These are phyloP conservation scores for Backusella morwellensis DNA, from an alignment of 192 early-diverging fungal species.

Conservation along the genomic window DNA sequence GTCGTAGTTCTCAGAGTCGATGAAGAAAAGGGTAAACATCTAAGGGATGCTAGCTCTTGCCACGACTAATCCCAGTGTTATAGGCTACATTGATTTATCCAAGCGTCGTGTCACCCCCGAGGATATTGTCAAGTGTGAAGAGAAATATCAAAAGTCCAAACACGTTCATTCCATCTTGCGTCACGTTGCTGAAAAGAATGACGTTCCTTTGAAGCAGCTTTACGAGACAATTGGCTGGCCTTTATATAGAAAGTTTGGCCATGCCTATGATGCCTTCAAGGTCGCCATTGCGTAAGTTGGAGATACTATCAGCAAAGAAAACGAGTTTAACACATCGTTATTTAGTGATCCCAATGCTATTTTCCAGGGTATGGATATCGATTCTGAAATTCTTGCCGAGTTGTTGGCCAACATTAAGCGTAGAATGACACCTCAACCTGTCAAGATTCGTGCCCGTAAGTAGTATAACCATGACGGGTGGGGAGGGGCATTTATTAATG, in stretches of 20 bases:
- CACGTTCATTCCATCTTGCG: slow-evolving; percentile 84
- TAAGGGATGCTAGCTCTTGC: too few relatives aligned
- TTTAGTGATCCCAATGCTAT: slow-evolving; percentile 80
- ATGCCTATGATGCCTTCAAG: slow-evolving; percentile 98
- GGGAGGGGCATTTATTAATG: slow-evolving; percentile 6
- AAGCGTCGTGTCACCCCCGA: slow-evolving; percentile 91
- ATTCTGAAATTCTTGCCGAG: slow-evolving; percentile 62
- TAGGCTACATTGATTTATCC: slow-evolving; percentile 97
- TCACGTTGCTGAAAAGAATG: slow-evolving; percentile 86
- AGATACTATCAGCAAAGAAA: too few relatives aligned
- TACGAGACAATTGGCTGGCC: slow-evolving; percentile 91
- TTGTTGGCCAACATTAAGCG: slow-evolving; percentile 82
- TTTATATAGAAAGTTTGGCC: slow-evolving; percentile 92
- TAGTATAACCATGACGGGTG: neutral
- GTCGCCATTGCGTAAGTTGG: slow-evolving; percentile 70
- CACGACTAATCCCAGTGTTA: too few relatives aligned
- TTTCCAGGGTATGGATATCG: slow-evolving; percentile 77
- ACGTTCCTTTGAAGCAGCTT: slow-evolving; percentile 77
- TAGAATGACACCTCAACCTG: slow-evolving; percentile 91
- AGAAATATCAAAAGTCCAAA: slow-evolving; percentile 93
- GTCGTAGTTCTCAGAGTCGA: slow-evolving; percentile 94
- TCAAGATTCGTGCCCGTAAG: slow-evolving; percentile 90
- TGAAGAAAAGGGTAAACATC: slow-evolving; percentile 83
- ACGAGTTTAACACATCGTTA: too few relatives aligned
- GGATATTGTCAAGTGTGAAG: slow-evolving; percentile 88